Evolutionary conservation across 179 eudicot genomes (phyloP).

Genomic region (Silene vulgaris): DNA sequence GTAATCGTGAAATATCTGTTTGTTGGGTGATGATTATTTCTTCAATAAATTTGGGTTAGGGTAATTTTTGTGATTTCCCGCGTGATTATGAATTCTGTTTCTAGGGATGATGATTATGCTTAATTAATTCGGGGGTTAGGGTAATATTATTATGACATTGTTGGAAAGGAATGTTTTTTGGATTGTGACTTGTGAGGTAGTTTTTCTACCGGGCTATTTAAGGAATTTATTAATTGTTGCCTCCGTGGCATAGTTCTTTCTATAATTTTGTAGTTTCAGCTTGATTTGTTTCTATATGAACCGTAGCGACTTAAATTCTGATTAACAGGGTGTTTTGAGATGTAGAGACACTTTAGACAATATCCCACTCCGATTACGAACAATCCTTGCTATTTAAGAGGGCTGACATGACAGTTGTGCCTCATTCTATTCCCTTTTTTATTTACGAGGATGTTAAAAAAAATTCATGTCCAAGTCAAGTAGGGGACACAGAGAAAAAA

Average conservation of each 20-base stretch:
- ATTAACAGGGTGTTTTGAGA: too few relatives aligned
- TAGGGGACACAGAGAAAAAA: not conserved
- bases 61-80: not conserved
- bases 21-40: not conserved
- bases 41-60: not conserved
- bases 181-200: not conserved
- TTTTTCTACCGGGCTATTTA: not conserved
- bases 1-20: not conserved
- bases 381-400: not conserved
- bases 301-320: not conserved
- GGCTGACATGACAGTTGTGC: not conserved
- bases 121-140: not conserved
- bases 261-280: not conserved
- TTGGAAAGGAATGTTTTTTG: not conserved
- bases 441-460: not conserved
- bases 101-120: not conserved
- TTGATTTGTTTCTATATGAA: slow-evolving; percentile 14
- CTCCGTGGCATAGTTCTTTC: not conserved
- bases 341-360: not conserved
- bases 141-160: not conserved
- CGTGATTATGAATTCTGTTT: not conserved
- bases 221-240: slow-evolving; percentile 8
- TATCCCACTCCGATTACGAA: not conserved
- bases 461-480: not conserved
- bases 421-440: not conserved